These are phyloP conservation scores for Saccharomyces hybrid DNA, from an alignment of 1,139 yeast genomes.

Conservation along the genomic window DNA sequence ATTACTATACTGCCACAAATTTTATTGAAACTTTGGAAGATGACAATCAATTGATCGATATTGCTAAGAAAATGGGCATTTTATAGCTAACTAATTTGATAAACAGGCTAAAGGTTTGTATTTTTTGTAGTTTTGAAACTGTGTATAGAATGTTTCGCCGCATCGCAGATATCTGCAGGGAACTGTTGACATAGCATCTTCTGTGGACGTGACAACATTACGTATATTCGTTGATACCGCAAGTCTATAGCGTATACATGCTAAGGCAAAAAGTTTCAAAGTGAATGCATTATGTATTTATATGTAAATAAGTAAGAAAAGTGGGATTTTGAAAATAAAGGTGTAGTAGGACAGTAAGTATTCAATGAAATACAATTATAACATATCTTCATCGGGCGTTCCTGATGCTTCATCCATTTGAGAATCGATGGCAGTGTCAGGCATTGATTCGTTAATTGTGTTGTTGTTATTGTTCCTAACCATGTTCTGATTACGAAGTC, in stretches of 20 bases:
- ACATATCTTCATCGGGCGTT: constrained; percentile 27
- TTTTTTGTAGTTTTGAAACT: not conserved
- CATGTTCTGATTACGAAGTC: constrained; percentile 15
- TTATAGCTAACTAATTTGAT: not conserved
- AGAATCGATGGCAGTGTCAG: constrained; percentile 10
- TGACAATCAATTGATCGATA: constrained; percentile 13
- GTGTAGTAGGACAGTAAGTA: not conserved
- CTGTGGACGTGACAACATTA: not conserved
- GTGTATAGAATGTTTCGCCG: not conserved
- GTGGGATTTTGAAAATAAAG: not conserved
- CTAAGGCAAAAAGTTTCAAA: not conserved
- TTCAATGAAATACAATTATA: constrained; percentile 3
- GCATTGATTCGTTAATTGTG: constrained; percentile 9
- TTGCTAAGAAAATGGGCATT: constrained; percentile 14
- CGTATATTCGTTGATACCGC: not conserved
- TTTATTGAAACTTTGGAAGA: constrained; percentile 13
- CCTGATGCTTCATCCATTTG: constrained; percentile 21
- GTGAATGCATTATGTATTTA: not conserved
- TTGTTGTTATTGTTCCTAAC: not conserved
- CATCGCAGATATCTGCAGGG: not conserved
- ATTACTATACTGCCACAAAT: constrained; percentile 12
- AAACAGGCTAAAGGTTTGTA: not conserved
- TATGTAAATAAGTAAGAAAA: not conserved
- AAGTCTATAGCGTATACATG: not conserved
- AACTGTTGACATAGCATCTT: not conserved